These are phyloP conservation scores for Boletus edulis DNA, from an alignment of 768 basidiomycete species.

Conservation along the genomic window DNA sequence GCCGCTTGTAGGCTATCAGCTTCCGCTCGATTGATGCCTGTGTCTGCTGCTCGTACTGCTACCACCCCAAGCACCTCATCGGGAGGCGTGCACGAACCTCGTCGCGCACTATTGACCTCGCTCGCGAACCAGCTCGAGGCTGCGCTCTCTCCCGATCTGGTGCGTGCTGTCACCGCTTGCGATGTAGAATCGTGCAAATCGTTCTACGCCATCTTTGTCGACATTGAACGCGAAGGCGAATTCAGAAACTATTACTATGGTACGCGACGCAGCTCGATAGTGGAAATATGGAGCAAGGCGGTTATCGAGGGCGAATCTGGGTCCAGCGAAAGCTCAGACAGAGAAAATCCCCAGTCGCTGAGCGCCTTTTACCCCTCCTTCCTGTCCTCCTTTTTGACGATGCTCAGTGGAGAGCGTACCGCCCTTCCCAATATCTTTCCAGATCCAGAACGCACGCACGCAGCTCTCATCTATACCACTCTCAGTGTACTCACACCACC, in stretches of 20 bases:
- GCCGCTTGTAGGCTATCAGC: conserved; percentile 92
- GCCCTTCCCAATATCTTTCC: conserved; percentile 87
- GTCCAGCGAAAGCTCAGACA: conserved; percentile 35
- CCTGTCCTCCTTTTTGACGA: conserved; percentile 61
- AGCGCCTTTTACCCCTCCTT: conserved; percentile 72
- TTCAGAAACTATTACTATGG: conserved; percentile 95
- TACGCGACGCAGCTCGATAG: conserved; percentile 62
- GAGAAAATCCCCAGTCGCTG: conserved; percentile 48
- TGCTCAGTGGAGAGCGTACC: conserved; percentile 68
- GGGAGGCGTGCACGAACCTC: conserved; percentile 60
- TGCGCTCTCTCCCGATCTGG: conserved; percentile 84
- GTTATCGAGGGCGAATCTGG: conserved; percentile 35
- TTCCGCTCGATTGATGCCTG: conserved; percentile 84
- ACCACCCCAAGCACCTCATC: conserved; percentile 38
- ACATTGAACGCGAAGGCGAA: conserved; percentile 89
- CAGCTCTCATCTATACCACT: conserved; percentile 79
- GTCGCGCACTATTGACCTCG: conserved; percentile 82
- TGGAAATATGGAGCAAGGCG: conserved; percentile 68
- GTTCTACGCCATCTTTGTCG: conserved; percentile 84
- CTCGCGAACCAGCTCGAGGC: conserved; percentile 97
- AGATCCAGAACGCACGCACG: conserved; percentile 72
- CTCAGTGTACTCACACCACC: conserved; percentile 80
- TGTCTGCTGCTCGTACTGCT: conserved; percentile 82
- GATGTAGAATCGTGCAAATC: conserved; percentile 72
- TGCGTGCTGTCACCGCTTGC: conserved; percentile 78